Evolutionary conservation across 2,329 filamentous ascomycete genomes (phyloP).

Genomic region (Trichoderma afroharzianum): DNA sequence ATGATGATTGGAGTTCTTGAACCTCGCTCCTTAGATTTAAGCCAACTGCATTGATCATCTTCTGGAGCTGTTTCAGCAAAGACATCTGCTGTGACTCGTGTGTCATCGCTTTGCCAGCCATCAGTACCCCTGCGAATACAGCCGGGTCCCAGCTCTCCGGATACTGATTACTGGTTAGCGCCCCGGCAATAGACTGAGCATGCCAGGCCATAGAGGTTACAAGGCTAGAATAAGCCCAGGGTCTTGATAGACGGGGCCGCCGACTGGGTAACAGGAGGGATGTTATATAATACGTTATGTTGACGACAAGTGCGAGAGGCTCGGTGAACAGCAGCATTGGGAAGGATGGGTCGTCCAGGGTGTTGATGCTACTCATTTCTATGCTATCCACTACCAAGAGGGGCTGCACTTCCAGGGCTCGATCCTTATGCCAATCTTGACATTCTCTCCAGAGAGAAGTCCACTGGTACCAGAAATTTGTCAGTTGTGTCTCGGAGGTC

Average conservation of each 20-base stretch:
- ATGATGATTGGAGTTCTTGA: not conserved
- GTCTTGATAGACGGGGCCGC: not conserved
- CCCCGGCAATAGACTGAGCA: not conserved
- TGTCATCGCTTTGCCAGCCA: not conserved
- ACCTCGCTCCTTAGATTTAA: not conserved
- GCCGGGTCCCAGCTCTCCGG: not conserved
- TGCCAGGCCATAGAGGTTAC: not conserved
- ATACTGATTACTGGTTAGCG: not conserved
- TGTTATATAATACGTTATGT: not conserved
- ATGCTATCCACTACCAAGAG: not conserved
- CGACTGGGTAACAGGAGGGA: not conserved
- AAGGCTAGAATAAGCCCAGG: not conserved
- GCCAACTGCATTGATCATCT: not conserved
- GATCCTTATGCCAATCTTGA: not conserved
- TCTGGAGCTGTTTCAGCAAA: not conserved
- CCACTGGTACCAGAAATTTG: not conserved
- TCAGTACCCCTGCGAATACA: not conserved
- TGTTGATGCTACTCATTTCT: not conserved
- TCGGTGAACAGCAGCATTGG: not conserved
- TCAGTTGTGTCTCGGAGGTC: too few relatives aligned
- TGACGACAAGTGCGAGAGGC: not conserved
- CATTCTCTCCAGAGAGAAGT: not conserved
- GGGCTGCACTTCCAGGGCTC: not conserved
- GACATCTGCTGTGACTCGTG: not conserved
- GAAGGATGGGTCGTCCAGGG: not conserved